These are phyloP conservation scores for Penicillium sp. DNA, from an alignment of 2,329 filamentous ascomycete genomes.

Conservation along the genomic window DNA sequence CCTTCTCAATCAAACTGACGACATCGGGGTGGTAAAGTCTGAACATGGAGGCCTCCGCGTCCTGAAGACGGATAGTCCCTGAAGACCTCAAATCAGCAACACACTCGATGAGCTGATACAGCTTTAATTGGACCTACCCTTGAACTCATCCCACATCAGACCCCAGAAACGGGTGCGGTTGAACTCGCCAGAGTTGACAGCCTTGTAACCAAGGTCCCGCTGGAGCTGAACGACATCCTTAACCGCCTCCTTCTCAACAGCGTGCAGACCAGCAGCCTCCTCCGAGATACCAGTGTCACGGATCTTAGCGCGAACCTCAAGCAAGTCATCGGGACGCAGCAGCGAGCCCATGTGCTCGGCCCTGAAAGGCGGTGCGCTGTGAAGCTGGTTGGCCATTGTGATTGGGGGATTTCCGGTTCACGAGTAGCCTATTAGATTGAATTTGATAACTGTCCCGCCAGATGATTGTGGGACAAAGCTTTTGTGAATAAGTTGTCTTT, in stretches of 20 bases:
- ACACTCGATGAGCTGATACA: neutral
- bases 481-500: neutral
- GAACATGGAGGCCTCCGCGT: slow-evolving; percentile 37
- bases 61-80: slow-evolving; percentile 36
- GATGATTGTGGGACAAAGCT: neutral
- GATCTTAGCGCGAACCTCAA: slow-evolving; percentile 30
- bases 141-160: slow-evolving; percentile 34
- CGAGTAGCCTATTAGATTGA: neutral
- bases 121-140: slow-evolving; percentile 21
- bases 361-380: slow-evolving; percentile 32
- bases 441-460: slow-evolving; percentile 1
- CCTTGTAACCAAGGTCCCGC: slow-evolving; percentile 31
- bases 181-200: slow-evolving; percentile 31
- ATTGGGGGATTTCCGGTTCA: neutral
- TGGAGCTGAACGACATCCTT: slow-evolving; percentile 33
- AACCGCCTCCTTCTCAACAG: slow-evolving; percentile 28
- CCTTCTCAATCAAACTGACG: slow-evolving; percentile 36
- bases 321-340: slow-evolving; percentile 28
- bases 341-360: slow-evolving; percentile 35
- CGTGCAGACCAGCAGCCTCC: slow-evolving; percentile 28
- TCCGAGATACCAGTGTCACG: slow-evolving; percentile 28
- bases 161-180: slow-evolving; percentile 36
- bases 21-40: slow-evolving; percentile 37
- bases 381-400: slow-evolving; percentile 25
- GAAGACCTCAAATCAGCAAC: slow-evolving; percentile 60